Evolutionary conservation across 139 green algal genomes (phyloP).

Genomic region (Chlorella sorokiniana): DNA sequence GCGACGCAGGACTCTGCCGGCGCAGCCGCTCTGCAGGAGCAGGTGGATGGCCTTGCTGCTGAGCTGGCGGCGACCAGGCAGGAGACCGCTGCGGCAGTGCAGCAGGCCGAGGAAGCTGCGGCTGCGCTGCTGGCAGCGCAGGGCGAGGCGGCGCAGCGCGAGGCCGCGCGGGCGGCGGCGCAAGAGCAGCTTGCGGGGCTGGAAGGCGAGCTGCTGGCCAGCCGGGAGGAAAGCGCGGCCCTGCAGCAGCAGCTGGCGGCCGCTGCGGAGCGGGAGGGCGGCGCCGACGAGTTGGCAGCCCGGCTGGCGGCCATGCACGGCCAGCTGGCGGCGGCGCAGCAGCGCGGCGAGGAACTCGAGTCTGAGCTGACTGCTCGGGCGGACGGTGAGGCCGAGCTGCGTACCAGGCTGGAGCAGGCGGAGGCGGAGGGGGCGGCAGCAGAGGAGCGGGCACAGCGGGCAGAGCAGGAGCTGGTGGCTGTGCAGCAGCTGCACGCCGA

Average conservation of each 20-base stretch:
- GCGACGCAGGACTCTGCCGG: neutral
- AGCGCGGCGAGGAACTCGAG: conserved; percentile 11
- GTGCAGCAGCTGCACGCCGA: neutral
- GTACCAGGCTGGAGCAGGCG: neutral
- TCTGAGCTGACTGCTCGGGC: neutral
- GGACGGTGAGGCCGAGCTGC: conserved; percentile 13
- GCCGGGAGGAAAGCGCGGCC: neutral
- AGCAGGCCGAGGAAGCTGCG: neutral
- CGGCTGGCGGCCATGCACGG: neutral
- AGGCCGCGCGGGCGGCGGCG: neutral
- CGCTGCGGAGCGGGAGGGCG: neutral
- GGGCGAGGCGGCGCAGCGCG: neutral
- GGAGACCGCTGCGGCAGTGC: neutral
- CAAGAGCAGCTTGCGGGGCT: conserved; percentile 7
- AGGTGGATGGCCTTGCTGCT: neutral
- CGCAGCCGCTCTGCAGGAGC: neutral
- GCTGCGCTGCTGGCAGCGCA: too few species aligned
- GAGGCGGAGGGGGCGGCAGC: neutral
- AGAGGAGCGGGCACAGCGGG: neutral
- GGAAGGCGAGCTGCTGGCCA: neutral
- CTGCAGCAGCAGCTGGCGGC: neutral
- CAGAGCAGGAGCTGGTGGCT: conserved; percentile 19
- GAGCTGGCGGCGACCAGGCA: neutral
- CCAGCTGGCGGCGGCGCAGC: neutral
- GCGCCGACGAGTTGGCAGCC: neutral